Conservation (phyloP, 805 yeast genomes). For the Cyberlindnera americana region DNA sequence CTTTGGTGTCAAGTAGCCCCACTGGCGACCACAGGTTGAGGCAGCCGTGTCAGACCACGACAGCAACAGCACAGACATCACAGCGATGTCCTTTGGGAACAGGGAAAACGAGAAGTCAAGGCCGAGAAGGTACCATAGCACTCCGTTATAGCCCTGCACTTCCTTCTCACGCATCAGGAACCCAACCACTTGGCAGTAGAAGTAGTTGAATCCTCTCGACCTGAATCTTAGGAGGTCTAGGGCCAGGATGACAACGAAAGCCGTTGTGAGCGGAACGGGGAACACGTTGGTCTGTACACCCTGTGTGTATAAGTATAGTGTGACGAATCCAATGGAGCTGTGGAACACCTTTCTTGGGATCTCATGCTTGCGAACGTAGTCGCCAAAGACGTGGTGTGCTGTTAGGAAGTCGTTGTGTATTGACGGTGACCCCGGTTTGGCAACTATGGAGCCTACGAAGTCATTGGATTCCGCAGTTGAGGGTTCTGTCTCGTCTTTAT, state of each 20-base stretch:
- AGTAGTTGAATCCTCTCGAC: constrained; percentile 56
- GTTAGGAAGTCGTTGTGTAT: constrained; percentile 28
- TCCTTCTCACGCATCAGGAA: constrained; percentile 84
- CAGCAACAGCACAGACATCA: constrained; percentile 71
- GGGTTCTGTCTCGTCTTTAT: constrained; percentile 5
- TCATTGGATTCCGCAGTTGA: constrained; percentile 8
- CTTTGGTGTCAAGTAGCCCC: constrained; percentile 80
- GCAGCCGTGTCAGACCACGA: constrained; percentile 99
- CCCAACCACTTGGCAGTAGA: constrained; percentile 68
- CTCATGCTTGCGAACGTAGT: constrained; percentile 74
- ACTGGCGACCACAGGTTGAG: constrained; percentile 85
- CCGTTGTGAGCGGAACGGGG: constrained; percentile 53
- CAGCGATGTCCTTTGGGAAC: constrained; percentile 76
- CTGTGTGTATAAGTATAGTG: constrained; percentile 65
- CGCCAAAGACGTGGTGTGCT: constrained; percentile 43
- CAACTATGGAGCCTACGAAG: constrained; percentile 12
- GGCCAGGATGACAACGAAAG: constrained; percentile 52
- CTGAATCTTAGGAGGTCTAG: constrained; percentile 69
- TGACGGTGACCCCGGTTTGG: constrained; percentile 14
- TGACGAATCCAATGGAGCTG: constrained; percentile 81
- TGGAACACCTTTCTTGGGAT: constrained; percentile 86
- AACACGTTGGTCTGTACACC: constrained; percentile 56
- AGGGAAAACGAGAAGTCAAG: constrained; percentile 62
- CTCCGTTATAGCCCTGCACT: constrained; percentile 72
- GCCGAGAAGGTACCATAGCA: constrained; percentile 83